Conservation (phyloP, 2,329 filamentous ascomycete genomes). For the Fusarium stilboides region DNA sequence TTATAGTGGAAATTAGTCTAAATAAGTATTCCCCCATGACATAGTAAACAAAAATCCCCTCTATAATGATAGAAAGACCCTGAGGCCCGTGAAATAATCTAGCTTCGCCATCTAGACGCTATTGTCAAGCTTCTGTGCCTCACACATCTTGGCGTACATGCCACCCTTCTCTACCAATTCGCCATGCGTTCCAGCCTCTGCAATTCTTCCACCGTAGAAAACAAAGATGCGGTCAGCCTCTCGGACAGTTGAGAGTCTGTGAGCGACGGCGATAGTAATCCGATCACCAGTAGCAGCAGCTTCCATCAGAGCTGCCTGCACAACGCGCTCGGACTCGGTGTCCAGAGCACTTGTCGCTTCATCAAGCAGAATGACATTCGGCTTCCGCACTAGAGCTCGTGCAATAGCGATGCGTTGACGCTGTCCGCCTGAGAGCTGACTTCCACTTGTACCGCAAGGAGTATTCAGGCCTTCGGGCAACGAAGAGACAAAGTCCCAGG, state of each 20-base stretch:
- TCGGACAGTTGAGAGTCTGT: slow-evolving; percentile 93
- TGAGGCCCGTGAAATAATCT: no score
- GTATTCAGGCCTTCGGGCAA: slow-evolving; percentile 68
- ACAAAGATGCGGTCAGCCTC: slow-evolving; percentile 74
- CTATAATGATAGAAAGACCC: no score
- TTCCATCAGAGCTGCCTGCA: slow-evolving; percentile 85
- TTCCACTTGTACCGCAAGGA: slow-evolving; percentile 73
- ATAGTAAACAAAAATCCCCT: no score
- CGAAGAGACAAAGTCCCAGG: slow-evolving; percentile 62
- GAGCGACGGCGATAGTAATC: slow-evolving; percentile 75
- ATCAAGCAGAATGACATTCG: slow-evolving; percentile 46
- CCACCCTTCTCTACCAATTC: slow-evolving; percentile 66
- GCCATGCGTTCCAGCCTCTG: slow-evolving; percentile 71
- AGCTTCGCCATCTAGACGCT: no score
- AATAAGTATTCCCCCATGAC: no score
- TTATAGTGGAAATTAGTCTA: no score
- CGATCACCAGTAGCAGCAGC: slow-evolving; percentile 78
- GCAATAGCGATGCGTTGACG: slow-evolving; percentile 79
- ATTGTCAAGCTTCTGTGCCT: slow-evolving; percentile 56
- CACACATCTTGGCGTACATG: slow-evolving; percentile 66
- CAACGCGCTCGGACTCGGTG: slow-evolving; percentile 49
- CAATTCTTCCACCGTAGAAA: slow-evolving; percentile 69
- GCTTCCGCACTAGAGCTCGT: slow-evolving; percentile 66
- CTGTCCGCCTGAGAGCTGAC: slow-evolving; percentile 78
- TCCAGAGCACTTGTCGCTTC: slow-evolving; percentile 51